Evolutionary conservation across 75 land plant genomes (phyloP).

Genomic region (Chamaecyparis obtusa): DNA sequence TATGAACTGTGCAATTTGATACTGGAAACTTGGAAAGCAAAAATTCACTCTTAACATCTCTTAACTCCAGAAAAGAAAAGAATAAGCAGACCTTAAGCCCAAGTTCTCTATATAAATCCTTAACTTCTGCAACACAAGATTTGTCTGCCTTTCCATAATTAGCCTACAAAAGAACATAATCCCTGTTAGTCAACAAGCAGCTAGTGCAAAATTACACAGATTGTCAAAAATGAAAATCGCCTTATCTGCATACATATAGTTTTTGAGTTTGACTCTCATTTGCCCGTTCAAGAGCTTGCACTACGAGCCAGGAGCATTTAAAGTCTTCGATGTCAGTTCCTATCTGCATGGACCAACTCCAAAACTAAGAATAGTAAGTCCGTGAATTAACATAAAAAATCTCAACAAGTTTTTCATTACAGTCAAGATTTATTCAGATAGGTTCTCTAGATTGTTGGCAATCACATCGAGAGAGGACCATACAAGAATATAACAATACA

Average conservation of each 20-base stretch:
- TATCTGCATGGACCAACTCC: constrained; percentile 46
- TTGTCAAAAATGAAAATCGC: neutral
- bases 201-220: constrained; percentile 7
- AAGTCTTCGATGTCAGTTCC: constrained; percentile 99
- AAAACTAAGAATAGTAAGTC: neutral
- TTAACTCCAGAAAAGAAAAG: neutral
- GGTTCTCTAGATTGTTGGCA: neutral
- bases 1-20: neutral
- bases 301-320: constrained; percentile 99
- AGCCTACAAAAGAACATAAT: constrained; percentile 29
- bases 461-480: neutral
- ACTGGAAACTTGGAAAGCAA: neutral
- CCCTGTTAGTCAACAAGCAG: neutral
- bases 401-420: neutral
- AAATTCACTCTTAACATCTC: neutral
- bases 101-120: constrained; percentile 65
- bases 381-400: neutral
- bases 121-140: constrained; percentile 57
- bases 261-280: constrained; percentile 61
- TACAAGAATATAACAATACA: neutral
- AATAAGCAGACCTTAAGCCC: constrained; percentile 56
- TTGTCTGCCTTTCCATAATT: constrained; percentile 70
- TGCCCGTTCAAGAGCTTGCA: constrained; percentile 84
- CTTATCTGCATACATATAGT: constrained; percentile 39
- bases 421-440: neutral